A percentile compares a stretch with the other conserved stretches of the same genome.
These are phyloP conservation scores for Fraxinus americana DNA, from an alignment of 257 asterid genomes.

Conservation along the genomic window DNA sequence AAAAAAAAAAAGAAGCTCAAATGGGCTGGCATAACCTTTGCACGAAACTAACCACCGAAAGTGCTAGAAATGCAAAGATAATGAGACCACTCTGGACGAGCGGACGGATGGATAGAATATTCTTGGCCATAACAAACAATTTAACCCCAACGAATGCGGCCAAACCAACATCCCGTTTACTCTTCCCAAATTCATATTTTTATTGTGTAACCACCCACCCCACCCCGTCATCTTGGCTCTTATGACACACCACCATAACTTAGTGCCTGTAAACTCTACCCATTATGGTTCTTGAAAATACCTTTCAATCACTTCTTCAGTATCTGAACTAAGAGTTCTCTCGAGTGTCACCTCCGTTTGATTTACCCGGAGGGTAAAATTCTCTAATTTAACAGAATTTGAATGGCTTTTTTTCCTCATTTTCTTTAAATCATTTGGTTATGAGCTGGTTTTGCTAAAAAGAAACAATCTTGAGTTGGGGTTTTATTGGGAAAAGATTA, in stretches of 20 bases:
- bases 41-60: no score
- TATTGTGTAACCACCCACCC: background rate
- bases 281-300: conserved; percentile 17
- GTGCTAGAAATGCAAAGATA: background rate
- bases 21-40: no score
- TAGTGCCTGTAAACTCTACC: background rate
- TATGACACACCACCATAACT: conserved; percentile 22
- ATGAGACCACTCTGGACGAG: background rate
- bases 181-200: background rate
- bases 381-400: background rate
- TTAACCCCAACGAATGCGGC: conserved; percentile 17
- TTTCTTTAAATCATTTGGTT: background rate
- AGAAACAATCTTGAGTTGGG: conserved; percentile 11
- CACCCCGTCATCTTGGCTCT: conserved; percentile 4
- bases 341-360: background rate
- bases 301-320: background rate
- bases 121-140: conserved; percentile 32
- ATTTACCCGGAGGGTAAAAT: conserved; percentile 23
- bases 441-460: conserved; percentile 6
- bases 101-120: conserved; percentile 35
- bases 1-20: no score
- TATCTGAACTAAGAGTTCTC: background rate
- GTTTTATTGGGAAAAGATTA: background rate
- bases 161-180: conserved; percentile 30
- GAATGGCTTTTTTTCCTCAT: background rate